A percentile compares a stretch with the other conserved stretches of the same genome.
These are phyloP conservation scores for Alternaria rosae DNA, from an alignment of 2,329 filamentous ascomycete genomes.

Conservation along the genomic window DNA sequence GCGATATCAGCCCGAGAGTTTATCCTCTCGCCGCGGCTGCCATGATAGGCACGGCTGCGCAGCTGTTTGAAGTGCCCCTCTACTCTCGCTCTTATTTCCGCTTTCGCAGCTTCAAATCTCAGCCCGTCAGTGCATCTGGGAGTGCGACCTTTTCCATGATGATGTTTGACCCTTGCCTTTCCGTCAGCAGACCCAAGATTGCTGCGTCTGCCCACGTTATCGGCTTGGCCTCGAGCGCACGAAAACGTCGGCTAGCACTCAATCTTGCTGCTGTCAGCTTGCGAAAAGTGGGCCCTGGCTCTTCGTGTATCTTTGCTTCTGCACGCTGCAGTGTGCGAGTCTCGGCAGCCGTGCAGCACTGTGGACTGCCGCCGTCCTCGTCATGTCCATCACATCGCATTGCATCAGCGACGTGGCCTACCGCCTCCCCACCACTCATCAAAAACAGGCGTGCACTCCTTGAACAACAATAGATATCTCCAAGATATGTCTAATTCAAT, in stretches of 20 bases:
- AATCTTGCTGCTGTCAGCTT: constrained; percentile 24
- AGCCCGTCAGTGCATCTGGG: not conserved
- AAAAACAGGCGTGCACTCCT: not conserved
- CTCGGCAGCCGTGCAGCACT: constrained; percentile 8
- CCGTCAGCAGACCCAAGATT: constrained; percentile 19
- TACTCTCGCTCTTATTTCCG: constrained; percentile 20
- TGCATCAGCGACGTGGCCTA: constrained; percentile 10
- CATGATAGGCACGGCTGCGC: constrained; percentile 8
- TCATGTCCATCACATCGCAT: constrained; percentile 10
- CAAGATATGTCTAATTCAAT: not conserved
- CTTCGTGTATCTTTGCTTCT: constrained; percentile 21
- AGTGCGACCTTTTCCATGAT: constrained; percentile 7
- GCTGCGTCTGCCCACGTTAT: constrained; percentile 13
- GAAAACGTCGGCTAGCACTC: constrained; percentile 26
- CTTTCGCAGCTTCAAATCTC: constrained; percentile 5
- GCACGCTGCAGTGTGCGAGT: constrained; percentile 18
- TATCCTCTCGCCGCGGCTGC: constrained; percentile 10
- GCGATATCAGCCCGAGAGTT: constrained; percentile 10
- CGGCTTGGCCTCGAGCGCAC: constrained; percentile 9
- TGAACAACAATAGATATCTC: not conserved
- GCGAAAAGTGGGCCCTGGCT: constrained; percentile 20
- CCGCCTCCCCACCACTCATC: not conserved
- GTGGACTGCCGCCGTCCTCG: constrained; percentile 13
- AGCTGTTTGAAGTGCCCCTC: constrained; percentile 6
- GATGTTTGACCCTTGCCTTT: constrained; percentile 2